Base-by-base conservation (phyloP, 1,284 basidiomycete species). In the Anthracocystis setariae region DNA sequence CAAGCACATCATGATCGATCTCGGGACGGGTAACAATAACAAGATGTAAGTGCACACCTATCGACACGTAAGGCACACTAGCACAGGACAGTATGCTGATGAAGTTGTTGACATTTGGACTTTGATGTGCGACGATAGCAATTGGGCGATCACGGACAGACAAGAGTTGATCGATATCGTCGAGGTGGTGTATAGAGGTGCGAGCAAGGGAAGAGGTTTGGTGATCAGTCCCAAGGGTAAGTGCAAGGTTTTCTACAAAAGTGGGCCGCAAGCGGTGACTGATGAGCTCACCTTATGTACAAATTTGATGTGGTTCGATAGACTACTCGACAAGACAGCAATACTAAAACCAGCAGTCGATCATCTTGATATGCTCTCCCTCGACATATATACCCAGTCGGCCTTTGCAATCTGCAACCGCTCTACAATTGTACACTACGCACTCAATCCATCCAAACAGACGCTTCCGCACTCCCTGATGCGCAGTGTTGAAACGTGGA, bases 1-100 rank as follows among this genome's bases (percentile, higher is more conserved):
- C 85, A 96, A 98, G 84, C 95, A 99, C 82, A 99, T 98, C 85
- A 98, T 98, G 95, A 97, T 98, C 82, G 95, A 98, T 88, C 86
- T 97, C 75, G 94, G 95, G 15, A 98, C 95, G 48, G 95, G 96
- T 86, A 98, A 99, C 85, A 98, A 99, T 85, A 98, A 98, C 86
- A 98, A 99, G 86, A 96, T 97, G 75, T 77, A 54, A 69, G 75
- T 65, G 25, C 21, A 39, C 46, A 24, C 35, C 12, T 42, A 20
- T n/a, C 18, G 4, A 7, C n/a, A 10, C 33, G 13, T 15, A 8
- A 15, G 37, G 7, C 13, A 7, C 20, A 17, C 2, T 13, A 40
- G 37, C 2, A 18, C 35, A n/a, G 2, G 24, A 32, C 17, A 29
- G 17, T 15, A 27, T 3, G 21, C 15, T 17, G 18, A 35, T 5